Evolutionary conservation across 306 rosid genomes (phyloP).

Genomic region (Bauhinia variegata): DNA sequence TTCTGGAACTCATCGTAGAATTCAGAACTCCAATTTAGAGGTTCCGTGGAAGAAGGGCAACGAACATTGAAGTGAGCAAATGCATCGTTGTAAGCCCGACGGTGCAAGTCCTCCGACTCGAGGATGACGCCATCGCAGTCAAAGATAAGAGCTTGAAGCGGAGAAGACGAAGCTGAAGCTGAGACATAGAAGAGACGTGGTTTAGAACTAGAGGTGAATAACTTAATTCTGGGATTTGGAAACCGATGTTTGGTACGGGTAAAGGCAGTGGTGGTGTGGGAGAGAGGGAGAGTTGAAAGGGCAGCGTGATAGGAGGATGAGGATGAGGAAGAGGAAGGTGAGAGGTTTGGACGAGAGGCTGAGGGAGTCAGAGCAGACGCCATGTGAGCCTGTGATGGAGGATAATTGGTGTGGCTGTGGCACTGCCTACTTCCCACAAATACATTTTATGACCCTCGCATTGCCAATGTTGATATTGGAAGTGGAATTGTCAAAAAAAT

Average conservation of each 20-base stretch:
- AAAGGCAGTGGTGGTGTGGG: constrained; percentile 24
- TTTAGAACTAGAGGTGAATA: constrained; percentile 30
- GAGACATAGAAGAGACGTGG: constrained; percentile 46
- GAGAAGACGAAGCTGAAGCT: constrained; percentile 50
- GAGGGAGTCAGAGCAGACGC: constrained; percentile 48
- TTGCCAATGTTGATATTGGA: constrained; percentile 35
- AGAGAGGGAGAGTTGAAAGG: constrained; percentile 39
- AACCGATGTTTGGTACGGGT: constrained; percentile 22
- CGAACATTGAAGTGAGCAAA: constrained; percentile 71
- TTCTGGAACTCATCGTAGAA: constrained; percentile 90
- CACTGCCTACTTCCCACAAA: constrained; percentile 32
- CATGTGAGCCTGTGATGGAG: constrained; percentile 56
- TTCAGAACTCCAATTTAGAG: constrained; percentile 69
- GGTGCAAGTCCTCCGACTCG: constrained; percentile 93
- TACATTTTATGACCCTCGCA: constrained; percentile 35
- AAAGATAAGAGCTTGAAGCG: constrained; percentile 77
- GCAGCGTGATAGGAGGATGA: not conserved
- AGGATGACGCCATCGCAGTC: constrained; percentile 95
- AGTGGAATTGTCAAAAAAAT: too few relatives aligned
- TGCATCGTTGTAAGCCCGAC: constrained; percentile 90
- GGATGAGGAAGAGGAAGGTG: constrained; percentile 21
- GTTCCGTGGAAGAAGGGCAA: constrained; percentile 54
- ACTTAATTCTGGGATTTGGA: constrained; percentile 33
- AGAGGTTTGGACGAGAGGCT: constrained; percentile 35
- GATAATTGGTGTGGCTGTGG: constrained; percentile 54